A percentile compares a stretch with the other conserved stretches of the same genome.
Conservation (phyloP, 1,284 basidiomycete species). For the Moesziomyces sp. region DNA sequence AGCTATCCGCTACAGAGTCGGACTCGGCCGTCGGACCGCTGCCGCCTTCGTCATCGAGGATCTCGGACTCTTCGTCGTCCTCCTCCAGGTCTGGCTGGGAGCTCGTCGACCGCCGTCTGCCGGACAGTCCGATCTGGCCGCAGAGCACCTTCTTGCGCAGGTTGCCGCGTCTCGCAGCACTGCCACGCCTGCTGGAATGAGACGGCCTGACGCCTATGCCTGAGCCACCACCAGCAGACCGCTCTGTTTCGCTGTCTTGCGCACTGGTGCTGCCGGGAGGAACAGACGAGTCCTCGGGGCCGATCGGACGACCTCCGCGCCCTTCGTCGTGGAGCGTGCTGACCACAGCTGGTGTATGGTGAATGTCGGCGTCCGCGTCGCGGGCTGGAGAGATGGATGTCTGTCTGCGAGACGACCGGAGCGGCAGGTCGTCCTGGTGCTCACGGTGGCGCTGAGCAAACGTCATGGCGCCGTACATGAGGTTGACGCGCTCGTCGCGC, state of each 20-base stretch:
- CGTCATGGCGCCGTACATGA: constrained; percentile 51
- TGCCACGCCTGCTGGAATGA: constrained; percentile 8
- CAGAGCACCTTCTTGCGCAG: constrained; percentile 44
- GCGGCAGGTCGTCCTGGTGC: constrained; percentile 10
- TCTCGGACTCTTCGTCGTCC: constrained; percentile 18
- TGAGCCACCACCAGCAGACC: not conserved
- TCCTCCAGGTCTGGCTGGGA: constrained; percentile 5
- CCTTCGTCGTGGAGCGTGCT: constrained; percentile 7
- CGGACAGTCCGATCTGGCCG: constrained; percentile 42
- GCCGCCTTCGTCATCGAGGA: constrained; percentile 3
- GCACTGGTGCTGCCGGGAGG: constrained; percentile 33
- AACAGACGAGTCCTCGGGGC: constrained; percentile 30
- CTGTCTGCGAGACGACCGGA: constrained; percentile 9
- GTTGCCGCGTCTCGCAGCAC: constrained; percentile 19
- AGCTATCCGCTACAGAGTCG: not conserved
- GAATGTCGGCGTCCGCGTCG: not conserved
- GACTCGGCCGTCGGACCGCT: not conserved
- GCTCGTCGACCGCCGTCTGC: constrained; percentile 11
- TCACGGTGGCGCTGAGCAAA: constrained; percentile 37
- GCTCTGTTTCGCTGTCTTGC: constrained; percentile 22
- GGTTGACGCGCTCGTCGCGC: constrained; percentile 29
- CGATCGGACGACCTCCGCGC: constrained; percentile 16
- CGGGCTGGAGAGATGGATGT: too few relatives aligned
- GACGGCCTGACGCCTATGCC: not conserved
- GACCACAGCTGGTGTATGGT: constrained; percentile 13